Conservation (phyloP, 139 green algal genomes). For the Prasinococcaceae sp. region DNA sequence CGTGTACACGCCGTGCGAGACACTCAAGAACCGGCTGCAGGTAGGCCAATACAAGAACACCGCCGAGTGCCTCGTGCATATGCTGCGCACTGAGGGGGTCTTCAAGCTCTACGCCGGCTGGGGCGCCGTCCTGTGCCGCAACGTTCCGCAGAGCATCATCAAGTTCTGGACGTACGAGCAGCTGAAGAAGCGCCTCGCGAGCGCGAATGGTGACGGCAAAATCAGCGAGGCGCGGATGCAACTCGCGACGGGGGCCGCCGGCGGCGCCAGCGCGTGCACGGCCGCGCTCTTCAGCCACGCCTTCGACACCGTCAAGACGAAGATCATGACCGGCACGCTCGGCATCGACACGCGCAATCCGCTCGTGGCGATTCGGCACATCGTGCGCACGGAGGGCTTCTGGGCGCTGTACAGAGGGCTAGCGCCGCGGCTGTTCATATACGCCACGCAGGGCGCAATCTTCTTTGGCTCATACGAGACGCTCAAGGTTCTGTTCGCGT, state of each 20-base stretch:
- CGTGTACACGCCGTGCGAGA: conserved; percentile 39
- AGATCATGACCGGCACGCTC: background rate
- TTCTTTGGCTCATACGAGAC: conserved; percentile 41
- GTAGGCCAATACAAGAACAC: conserved; percentile 11
- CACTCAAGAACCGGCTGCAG: conserved; percentile 35
- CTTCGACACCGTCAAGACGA: conserved; percentile 38
- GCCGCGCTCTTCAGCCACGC: conserved; percentile 35
- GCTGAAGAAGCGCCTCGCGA: conserved; percentile 3
- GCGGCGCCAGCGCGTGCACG: conserved; percentile 23
- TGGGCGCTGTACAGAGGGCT: conserved; percentile 24
- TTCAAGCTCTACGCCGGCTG: conserved; percentile 26
- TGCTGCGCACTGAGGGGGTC: conserved; percentile 21
- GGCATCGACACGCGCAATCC: background rate
- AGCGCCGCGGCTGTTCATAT: conserved; percentile 28
- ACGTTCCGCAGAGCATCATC: conserved; percentile 31
- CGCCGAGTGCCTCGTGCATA: conserved; percentile 8
- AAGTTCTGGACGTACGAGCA: conserved; percentile 30
- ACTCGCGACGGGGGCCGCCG: background rate
- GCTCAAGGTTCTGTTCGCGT: too few relatives aligned
- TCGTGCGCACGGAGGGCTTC: conserved; percentile 13
- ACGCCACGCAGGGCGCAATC: conserved; percentile 32
- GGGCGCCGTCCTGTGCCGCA: conserved; percentile 28
- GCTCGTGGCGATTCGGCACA: conserved; percentile 6
- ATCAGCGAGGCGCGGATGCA: background rate
- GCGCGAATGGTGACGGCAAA: background rate